Percentiles rank a stretch among this genome's conserved stretches.
Conservation (phyloP, 2,329 filamentous ascomycete species). For the Fusarium domesticum region DNA sequence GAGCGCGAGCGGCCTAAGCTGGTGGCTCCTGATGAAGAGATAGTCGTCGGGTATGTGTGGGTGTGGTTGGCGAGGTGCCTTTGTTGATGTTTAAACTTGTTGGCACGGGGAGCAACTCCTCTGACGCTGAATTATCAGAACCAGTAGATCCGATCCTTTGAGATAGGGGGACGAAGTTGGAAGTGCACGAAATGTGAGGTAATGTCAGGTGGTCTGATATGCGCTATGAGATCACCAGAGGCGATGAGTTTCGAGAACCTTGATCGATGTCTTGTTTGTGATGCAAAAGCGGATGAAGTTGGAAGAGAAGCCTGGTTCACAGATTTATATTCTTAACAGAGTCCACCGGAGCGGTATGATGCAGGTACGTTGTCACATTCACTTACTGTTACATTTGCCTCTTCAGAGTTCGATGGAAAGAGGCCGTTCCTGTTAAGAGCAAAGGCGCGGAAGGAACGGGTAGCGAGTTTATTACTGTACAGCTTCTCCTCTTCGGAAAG, state of each 20-base stretch:
- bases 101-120: not conserved
- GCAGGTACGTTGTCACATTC: slow-evolving; percentile 22
- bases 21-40: slow-evolving; percentile 18
- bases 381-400: slow-evolving; percentile 6
- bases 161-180: not conserved
- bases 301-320: not conserved
- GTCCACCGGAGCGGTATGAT: slow-evolving; percentile 12
- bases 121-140: slow-evolving; percentile 2
- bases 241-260: not conserved
- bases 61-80: not conserved
- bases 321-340: slow-evolving; percentile 1
- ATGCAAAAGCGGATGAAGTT: not conserved
- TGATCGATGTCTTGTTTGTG: not conserved
- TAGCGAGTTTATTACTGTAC: no score
- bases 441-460: not conserved
- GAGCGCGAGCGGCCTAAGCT: slow-evolving; percentile 10
- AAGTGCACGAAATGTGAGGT: slow-evolving; percentile 13
- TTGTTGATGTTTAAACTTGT: not conserved
- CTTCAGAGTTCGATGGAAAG: slow-evolving; percentile 14
- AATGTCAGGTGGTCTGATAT: slow-evolving; percentile 27
- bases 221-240: slow-evolving; percentile 24
- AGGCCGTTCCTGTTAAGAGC: no score
- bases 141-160: slow-evolving; percentile 4
- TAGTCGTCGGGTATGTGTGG: no score
- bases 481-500: not conserved